phyloP scores from a whole-genome alignment of 2,329 filamentous ascomycete genomes.

The Ascochyta lentis region DNA sequence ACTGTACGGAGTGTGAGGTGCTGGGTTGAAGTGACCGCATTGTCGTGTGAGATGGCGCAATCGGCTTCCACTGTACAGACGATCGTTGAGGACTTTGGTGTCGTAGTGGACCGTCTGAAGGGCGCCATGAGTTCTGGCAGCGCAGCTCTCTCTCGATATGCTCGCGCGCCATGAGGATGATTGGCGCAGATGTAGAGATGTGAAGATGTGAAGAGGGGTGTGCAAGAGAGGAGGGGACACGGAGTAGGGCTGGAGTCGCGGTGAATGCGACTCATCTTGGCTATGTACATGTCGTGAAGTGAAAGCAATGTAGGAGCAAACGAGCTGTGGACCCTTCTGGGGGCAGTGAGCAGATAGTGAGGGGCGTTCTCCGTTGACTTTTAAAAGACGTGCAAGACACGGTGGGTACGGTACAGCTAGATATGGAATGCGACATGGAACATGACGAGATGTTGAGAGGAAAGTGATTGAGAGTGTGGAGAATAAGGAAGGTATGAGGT shows the following conservation, averaged over 20 bases:
- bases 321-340: background rate
- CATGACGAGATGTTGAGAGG: too few species aligned
- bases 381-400: too few species aligned
- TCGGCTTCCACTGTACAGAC: background rate
- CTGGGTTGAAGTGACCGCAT: background rate
- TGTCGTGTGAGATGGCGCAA: too few species aligned
- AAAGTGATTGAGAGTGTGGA: too few species aligned
- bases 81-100: background rate
- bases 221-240: background rate
- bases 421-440: too few species aligned
- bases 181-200: background rate
- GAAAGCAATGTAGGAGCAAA: conserved; percentile 1
- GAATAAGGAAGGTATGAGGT: too few species aligned
- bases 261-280: background rate
- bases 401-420: too few species aligned
- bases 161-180: background rate
- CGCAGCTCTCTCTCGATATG: background rate
- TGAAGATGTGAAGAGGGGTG: background rate
- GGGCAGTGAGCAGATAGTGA: background rate
- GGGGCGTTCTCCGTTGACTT: too few species aligned
- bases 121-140: conserved; percentile 9
- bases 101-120: conserved; percentile 4
- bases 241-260: background rate
- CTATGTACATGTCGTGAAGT: background rate
- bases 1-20: background rate